phyloP scores from a whole-genome alignment of 306 rosid genomes.

The Cicer pinnatifidum region DNA sequence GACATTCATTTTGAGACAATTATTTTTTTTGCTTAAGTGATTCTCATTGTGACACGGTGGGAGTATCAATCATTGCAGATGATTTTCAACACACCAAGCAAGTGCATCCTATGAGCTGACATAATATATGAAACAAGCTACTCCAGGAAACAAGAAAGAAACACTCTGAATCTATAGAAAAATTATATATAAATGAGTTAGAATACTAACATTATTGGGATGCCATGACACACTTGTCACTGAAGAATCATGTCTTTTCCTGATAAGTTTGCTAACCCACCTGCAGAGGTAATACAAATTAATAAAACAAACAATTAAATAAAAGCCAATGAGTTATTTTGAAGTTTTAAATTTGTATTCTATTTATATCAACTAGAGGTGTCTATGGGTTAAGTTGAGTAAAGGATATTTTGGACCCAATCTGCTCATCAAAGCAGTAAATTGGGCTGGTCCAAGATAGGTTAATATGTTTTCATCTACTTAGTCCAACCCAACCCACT shows the following conservation, averaged over 20 bases:
- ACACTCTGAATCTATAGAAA: not conserved
- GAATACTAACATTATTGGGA: constrained; percentile 78
- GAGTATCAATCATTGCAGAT: not conserved
- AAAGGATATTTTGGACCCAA: constrained; percentile 17
- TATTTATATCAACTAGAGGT: constrained; percentile 14
- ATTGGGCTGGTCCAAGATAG: not conserved
- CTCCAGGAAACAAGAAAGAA: constrained; percentile 2
- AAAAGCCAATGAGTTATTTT: constrained; percentile 13
- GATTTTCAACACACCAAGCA: constrained; percentile 27
- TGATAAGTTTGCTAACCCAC: constrained; percentile 99
- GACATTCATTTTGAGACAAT: too few relatives aligned
- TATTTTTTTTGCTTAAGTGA: too few relatives aligned
- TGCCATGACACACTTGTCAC: constrained; percentile 97
- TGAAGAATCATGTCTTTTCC: constrained; percentile 90
- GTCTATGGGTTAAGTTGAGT: not conserved
- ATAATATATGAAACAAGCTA: constrained; percentile 27
- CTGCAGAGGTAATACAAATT: constrained; percentile 54
- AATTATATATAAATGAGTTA: constrained; percentile 6
- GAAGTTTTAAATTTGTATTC: constrained; percentile 16
- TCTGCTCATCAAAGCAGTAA: constrained; percentile 2
- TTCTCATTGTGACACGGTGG: too few relatives aligned
- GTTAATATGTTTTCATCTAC: constrained; percentile 25
- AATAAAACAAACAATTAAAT: constrained; percentile 13
- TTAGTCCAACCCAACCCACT: constrained; percentile 2
- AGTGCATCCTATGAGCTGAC: constrained; percentile 34